Evolutionary conservation across 768 basidiomycete species (phyloP), one percentile per base, ranked within the genome.

Genomic region (Phanerodontia chrysosporium): DNA sequence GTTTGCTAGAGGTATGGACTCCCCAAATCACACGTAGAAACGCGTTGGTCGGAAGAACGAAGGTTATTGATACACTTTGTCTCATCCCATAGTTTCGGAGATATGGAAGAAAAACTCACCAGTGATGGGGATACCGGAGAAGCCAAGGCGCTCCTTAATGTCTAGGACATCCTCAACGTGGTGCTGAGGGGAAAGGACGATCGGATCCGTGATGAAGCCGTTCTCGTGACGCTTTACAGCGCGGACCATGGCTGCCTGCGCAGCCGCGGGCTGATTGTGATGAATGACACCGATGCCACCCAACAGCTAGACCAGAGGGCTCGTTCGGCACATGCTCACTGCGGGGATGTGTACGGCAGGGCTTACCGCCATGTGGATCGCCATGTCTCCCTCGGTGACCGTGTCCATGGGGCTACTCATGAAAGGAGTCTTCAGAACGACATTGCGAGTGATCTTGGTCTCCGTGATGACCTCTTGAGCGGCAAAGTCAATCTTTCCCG

Each of bases 331-430:
- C 54, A 58, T 49, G 55, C 58, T 27, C 21, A 28, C 49, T 45
- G 30, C 32, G 18, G 12, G 16, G 13, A 36, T 30, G 45, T n/a
- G 51, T 39, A 57, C 60, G 49, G 24, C 24, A 25, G 64, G 57
- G 74, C 89, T 76, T 72, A 95, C 92, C 74, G 94, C 93, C 82
- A 96, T 86, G 51, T 87, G 78, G 70, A 96, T 93, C 29, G 92
- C 93, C 92, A 95, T 96, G 60, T 92, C 86, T 55, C 82, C 85
- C 75, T 98, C 97, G 1, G 97, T 98, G 66, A 98, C 97, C 46
- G 97, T 99, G 77, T 99, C 97, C 97, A 99, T 99, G 16, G 97
- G 96, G 53, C 92, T 95, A 72, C 93, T 96, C 79, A 98, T 79
- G 76, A 99, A 96, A 0, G 96, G 97, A 0, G 95, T 95, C 76